These are phyloP conservation scores for Dichotomocladium elegans DNA, from an alignment of 371 early-diverging fungal species.

Conservation along the genomic window DNA sequence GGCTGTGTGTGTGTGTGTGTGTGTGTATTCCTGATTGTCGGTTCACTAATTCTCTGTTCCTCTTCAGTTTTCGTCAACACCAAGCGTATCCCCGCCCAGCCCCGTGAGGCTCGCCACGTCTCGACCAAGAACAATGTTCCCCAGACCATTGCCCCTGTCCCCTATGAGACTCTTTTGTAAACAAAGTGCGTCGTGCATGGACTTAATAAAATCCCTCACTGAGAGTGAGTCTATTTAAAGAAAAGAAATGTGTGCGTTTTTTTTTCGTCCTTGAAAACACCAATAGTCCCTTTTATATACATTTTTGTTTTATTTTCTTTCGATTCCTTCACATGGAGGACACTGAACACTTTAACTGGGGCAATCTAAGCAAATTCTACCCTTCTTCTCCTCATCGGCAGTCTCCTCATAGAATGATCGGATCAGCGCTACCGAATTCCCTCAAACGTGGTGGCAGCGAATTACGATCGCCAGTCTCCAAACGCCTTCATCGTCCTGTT, in stretches of 20 bases:
- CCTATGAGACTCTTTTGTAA: conserved; percentile 90
- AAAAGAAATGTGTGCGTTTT: background rate
- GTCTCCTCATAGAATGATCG: conserved; percentile 1
- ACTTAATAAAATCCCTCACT: background rate
- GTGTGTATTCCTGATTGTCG: background rate
- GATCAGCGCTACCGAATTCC: too few species aligned
- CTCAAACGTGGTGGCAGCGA: background rate
- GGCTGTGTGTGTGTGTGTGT: background rate
- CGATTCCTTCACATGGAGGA: background rate
- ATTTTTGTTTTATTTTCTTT: too few species aligned
- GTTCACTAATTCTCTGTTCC: too few species aligned
- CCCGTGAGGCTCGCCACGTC: conserved; percentile 90
- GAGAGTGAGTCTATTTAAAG: background rate
- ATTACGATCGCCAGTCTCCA: background rate
- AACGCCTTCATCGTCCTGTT: background rate
- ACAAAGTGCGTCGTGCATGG: background rate
- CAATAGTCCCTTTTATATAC: too few species aligned
- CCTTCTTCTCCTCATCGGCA: background rate
- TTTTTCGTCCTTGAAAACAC: background rate
- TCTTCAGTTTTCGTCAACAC: conserved; percentile 63
- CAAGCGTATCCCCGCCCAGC: conserved; percentile 93
- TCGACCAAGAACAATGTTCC: conserved; percentile 87
- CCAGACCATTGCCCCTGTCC: conserved; percentile 88
- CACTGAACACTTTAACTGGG: background rate
- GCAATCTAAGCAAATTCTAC: conserved; percentile 1